These are phyloP conservation scores for Thalassia testudinum DNA, from an alignment of 116 monocot genomes.

Conservation along the genomic window DNA sequence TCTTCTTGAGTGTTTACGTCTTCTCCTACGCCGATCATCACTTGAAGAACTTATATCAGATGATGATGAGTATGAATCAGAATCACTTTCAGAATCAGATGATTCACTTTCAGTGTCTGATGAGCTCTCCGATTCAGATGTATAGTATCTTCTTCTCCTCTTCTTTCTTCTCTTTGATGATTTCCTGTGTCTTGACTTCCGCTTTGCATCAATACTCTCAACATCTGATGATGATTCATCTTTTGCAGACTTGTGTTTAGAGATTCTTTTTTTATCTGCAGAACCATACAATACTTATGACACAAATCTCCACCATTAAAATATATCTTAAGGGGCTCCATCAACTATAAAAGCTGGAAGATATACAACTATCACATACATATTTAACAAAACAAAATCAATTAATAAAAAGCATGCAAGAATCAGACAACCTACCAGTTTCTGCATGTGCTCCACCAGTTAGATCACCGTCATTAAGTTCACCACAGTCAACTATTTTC, in stretches of 20 bases:
- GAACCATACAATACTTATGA: neutral
- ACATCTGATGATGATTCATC: slow-evolving; percentile 28
- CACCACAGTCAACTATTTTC: slow-evolving; percentile 76
- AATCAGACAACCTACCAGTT: slow-evolving; percentile 26
- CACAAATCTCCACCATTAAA: too few species aligned
- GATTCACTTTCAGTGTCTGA: slow-evolving; percentile 62
- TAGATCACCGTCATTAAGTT: slow-evolving; percentile 11
- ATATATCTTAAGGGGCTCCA: too few species aligned
- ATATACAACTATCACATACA: too few species aligned
- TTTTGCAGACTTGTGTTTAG: slow-evolving; percentile 27
- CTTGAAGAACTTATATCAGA: slow-evolving; percentile 82
- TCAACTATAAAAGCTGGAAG: too few species aligned
- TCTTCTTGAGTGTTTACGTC: slow-evolving; percentile 42
- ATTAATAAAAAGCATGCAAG: too few species aligned
- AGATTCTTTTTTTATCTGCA: slow-evolving; percentile 52
- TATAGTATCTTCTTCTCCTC: slow-evolving; percentile 60
- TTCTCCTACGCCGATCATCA: slow-evolving; percentile 56
- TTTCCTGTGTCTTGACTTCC: slow-evolving; percentile 42
- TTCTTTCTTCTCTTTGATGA: slow-evolving; percentile 62
- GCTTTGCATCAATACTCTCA: slow-evolving; percentile 25
- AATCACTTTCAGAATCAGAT: slow-evolving; percentile 73
- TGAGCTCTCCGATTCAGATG: slow-evolving; percentile 85
- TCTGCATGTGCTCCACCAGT: slow-evolving; percentile 1
- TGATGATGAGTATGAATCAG: slow-evolving; percentile 55
- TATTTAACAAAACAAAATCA: too few species aligned